Evolutionary conservation across 2,329 filamentous ascomycete genomes (phyloP).

Genomic region (Fusarium pininemorale): DNA sequence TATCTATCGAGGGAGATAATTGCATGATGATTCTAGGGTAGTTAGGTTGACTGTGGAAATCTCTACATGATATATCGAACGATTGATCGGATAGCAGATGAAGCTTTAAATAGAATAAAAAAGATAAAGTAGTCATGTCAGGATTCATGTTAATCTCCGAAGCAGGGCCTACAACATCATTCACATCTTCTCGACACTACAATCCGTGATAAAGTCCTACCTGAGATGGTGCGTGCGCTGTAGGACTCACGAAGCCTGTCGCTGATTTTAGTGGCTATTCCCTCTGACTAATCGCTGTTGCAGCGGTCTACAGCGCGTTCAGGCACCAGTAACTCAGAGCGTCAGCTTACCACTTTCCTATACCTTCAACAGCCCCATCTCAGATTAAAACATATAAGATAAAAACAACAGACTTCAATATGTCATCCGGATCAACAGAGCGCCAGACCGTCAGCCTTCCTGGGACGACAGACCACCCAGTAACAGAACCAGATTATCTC

Average conservation of each 20-base stretch:
- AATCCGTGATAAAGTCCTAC: background rate
- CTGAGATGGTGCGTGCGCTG: fast-evolving
- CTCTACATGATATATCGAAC: too few relatives aligned
- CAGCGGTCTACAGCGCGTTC: background rate
- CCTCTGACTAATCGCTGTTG: background rate
- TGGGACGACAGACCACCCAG: background rate
- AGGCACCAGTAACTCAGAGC: fast-evolving
- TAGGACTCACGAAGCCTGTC: background rate
- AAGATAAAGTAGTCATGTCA: too few relatives aligned
- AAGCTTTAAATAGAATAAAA: too few relatives aligned
- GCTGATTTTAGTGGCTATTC: fast-evolving
- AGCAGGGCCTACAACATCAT: fast-evolving
- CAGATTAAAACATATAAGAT: background rate
- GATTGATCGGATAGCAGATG: too few relatives aligned
- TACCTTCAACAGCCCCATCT: background rate
- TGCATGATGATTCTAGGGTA: too few relatives aligned
- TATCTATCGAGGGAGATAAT: too few relatives aligned
- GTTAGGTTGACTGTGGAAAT: too few relatives aligned
- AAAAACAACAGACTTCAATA: background rate
- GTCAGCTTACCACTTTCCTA: background rate
- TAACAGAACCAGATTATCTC: background rate
- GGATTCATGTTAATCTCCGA: too few relatives aligned
- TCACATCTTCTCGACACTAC: fast-evolving
- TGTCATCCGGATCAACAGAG: background rate
- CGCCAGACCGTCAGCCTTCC: background rate